Evolutionary conservation across 805 yeast species (phyloP).

Genomic region (Cyberlindnera meyerae): DNA sequence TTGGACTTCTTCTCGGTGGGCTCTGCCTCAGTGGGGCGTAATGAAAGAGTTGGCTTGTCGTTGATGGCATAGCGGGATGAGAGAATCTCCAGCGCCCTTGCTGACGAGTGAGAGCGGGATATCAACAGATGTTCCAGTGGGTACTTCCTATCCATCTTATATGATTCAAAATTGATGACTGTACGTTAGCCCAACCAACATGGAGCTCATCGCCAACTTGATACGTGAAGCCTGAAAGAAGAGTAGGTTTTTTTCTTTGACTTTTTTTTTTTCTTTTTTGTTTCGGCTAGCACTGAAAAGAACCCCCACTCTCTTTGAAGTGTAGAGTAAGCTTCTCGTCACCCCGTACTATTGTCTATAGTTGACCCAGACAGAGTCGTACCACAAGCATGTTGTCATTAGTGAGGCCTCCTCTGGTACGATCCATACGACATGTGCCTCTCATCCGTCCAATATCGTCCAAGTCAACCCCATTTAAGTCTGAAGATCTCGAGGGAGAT

Average conservation of each 20-base stretch:
- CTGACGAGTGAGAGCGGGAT: conserved; percentile 16
- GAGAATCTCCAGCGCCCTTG: conserved; percentile 29
- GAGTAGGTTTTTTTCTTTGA: conserved; percentile 1
- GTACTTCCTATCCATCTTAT: conserved; percentile 21
- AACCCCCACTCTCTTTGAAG: too few relatives aligned
- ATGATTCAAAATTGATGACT: neutral
- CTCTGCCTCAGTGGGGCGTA: conserved; percentile 28
- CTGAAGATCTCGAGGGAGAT: conserved; percentile 12
- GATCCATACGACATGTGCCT: too few relatives aligned
- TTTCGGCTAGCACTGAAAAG: too few relatives aligned
- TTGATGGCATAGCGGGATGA: conserved; percentile 29
- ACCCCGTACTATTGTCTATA: too few relatives aligned
- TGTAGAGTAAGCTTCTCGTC: too few relatives aligned
- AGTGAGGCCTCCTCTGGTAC: too few relatives aligned
- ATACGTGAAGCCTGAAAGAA: too few relatives aligned
- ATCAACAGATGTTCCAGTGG: conserved; percentile 21
- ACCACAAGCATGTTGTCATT: too few relatives aligned
- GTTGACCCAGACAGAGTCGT: too few relatives aligned
- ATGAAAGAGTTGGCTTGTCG: conserved; percentile 27
- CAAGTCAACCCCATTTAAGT: conserved; percentile 7
- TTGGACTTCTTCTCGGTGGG: conserved; percentile 19
- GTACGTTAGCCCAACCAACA: too few relatives aligned
- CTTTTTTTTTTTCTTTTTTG: too few relatives aligned
- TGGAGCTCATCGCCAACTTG: too few relatives aligned
- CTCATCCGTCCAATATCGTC: neutral